Conservation (phyloP, 371 early-diverging fungal species). For the Saksenaea vasiformis region DNA sequence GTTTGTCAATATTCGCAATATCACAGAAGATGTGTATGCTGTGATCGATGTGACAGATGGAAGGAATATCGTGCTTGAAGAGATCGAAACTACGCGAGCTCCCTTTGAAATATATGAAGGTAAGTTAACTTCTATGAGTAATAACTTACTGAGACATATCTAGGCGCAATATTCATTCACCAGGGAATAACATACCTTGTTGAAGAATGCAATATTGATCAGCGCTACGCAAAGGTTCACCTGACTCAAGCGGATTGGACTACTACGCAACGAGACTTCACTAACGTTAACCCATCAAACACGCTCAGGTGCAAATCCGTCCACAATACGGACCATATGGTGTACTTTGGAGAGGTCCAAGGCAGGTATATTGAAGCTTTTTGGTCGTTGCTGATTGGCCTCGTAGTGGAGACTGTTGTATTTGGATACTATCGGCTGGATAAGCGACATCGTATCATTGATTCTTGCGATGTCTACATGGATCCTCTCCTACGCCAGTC, state of each 20-base stretch:
- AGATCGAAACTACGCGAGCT: slow-evolving; percentile 54
- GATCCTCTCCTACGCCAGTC: slow-evolving; percentile 42
- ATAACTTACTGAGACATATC: background rate
- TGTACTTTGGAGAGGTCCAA: slow-evolving; percentile 37
- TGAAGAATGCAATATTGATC: slow-evolving; percentile 55
- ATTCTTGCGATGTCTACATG: slow-evolving; percentile 50
- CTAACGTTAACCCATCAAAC: slow-evolving; percentile 47
- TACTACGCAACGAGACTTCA: slow-evolving; percentile 55
- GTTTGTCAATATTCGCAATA: slow-evolving; percentile 49
- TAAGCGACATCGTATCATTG: slow-evolving; percentile 40
- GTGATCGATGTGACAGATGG: slow-evolving; percentile 57
- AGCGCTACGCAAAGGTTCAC: slow-evolving; percentile 49
- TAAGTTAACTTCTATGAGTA: background rate
- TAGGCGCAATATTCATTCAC: slow-evolving; percentile 62
- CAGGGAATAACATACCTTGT: slow-evolving; percentile 60
- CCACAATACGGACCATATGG: slow-evolving; percentile 13
- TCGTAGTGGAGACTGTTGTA: slow-evolving; percentile 47
- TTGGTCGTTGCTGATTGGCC: background rate
- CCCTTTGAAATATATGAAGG: slow-evolving; percentile 65
- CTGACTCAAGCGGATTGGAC: slow-evolving; percentile 53
- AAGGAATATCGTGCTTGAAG: slow-evolving; percentile 48
- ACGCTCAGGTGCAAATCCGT: slow-evolving; percentile 23
- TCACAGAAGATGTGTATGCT: slow-evolving; percentile 45
- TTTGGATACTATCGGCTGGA: slow-evolving; percentile 63
- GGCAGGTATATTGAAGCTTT: slow-evolving; percentile 15